phyloP scores from a whole-genome alignment of 345 rosid genomes.

The Euphorbia tirucalli region DNA sequence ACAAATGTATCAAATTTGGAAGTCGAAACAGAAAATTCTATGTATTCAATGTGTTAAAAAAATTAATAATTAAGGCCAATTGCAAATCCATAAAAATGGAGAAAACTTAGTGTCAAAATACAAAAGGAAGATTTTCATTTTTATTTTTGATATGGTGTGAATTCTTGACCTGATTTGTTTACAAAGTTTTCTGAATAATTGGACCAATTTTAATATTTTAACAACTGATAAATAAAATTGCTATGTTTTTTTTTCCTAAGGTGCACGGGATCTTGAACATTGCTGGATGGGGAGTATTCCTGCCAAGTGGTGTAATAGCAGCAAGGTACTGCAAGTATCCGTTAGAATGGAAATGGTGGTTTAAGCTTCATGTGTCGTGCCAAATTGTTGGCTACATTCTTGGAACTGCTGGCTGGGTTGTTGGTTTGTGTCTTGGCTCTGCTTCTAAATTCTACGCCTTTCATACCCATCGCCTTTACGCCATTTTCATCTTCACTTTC shows the following conservation, averaged over 20 bases:
- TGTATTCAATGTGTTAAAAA: too few species aligned
- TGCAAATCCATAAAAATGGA: too few species aligned
- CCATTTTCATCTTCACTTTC: slow-evolving; percentile 45
- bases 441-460: slow-evolving; percentile 38
- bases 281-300: slow-evolving; percentile 48
- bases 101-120: too few species aligned
- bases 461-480: slow-evolving; percentile 30
- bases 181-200: too few species aligned
- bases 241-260: slow-evolving; percentile 24
- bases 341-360: slow-evolving; percentile 21
- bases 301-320: slow-evolving; percentile 48
- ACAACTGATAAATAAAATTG: too few species aligned
- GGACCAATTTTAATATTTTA: too few species aligned
- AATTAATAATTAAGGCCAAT: too few species aligned
- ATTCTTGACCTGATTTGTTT: too few species aligned
- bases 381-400: slow-evolving; percentile 43
- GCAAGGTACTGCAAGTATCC: slow-evolving; percentile 46
- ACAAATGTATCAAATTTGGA: too few species aligned
- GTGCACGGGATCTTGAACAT: slow-evolving; percentile 52
- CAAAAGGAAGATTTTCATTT: too few species aligned
- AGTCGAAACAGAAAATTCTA: too few species aligned
- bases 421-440: slow-evolving; percentile 45
- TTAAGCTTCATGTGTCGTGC: slow-evolving; percentile 25
- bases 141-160: too few species aligned
- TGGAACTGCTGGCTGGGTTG: slow-evolving; percentile 42